Evolutionary conservation across 2,329 filamentous ascomycete species (phyloP).

Genomic region (Byssothecium circinans): DNA sequence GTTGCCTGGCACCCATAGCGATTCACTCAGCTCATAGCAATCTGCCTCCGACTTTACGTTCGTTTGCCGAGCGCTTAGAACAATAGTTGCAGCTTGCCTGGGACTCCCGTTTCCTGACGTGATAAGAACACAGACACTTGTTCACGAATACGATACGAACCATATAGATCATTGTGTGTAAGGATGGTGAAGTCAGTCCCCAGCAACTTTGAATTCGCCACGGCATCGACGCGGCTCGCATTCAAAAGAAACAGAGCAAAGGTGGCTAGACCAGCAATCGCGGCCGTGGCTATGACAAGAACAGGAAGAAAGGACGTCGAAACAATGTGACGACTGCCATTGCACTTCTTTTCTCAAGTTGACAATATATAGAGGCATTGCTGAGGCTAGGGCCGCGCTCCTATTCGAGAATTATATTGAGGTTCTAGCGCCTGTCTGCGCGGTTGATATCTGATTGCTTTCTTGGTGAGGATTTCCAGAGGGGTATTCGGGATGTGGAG

Average conservation of each 20-base stretch:
- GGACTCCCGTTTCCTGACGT: constrained; percentile 21
- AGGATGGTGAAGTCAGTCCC: constrained; percentile 34
- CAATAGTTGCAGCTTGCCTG: constrained; percentile 23
- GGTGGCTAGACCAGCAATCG: constrained; percentile 11
- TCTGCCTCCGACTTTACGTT: constrained; percentile 11
- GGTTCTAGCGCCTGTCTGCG: constrained; percentile 9
- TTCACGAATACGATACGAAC: constrained; percentile 1
- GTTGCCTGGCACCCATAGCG: constrained; percentile 20
- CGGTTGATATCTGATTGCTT: background rate
- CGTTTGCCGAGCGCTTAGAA: constrained; percentile 16
- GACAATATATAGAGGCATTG: constrained; percentile 10
- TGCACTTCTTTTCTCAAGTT: constrained; percentile 4
- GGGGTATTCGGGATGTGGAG: background rate
- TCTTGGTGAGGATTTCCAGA: background rate
- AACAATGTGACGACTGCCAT: constrained; percentile 6
- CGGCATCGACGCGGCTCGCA: constrained; percentile 6
- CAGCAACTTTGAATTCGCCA: constrained; percentile 25
- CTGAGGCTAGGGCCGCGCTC: background rate
- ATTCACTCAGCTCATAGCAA: constrained; percentile 27
- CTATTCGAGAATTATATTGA: constrained; percentile 17
- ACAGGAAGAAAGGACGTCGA: constrained; percentile 1
- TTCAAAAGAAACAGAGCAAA: constrained; percentile 11
- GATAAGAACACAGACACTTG: constrained; percentile 11
- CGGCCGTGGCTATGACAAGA: constrained; percentile 13
- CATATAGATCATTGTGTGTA: constrained; percentile 33